Percentiles rank a stretch among this genome's conserved stretches.
Evolutionary conservation across 768 basidiomycete species (phyloP).

Genomic region (Leccinum imitatum): DNA sequence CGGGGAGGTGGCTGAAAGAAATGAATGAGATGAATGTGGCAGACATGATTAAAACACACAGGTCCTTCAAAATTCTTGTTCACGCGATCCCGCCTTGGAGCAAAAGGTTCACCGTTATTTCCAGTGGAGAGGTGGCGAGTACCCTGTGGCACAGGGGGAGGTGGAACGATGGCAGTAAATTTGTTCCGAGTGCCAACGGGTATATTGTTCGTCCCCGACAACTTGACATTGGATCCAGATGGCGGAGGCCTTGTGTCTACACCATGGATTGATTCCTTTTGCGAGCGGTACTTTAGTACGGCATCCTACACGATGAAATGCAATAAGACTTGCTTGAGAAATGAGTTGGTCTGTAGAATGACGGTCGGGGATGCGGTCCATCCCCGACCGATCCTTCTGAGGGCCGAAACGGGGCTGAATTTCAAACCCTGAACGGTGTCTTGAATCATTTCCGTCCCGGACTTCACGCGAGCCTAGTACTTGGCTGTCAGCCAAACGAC

Average conservation of each 20-base stretch:
- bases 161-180: slow-evolving; percentile 13
- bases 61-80: slow-evolving; percentile 24
- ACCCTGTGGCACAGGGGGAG: background rate
- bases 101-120: slow-evolving; percentile 23
- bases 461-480: slow-evolving; percentile 19
- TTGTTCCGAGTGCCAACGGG: slow-evolving; percentile 32
- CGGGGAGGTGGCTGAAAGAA: slow-evolving; percentile 20
- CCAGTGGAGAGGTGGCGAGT: slow-evolving; percentile 11
- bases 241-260: slow-evolving; percentile 14
- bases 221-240: slow-evolving; percentile 21
- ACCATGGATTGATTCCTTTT: slow-evolving; percentile 24
- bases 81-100: slow-evolving; percentile 15
- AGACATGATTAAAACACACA: slow-evolving; percentile 6
- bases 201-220: slow-evolving; percentile 35
- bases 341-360: slow-evolving; percentile 15
- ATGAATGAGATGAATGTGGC: slow-evolving; percentile 7
- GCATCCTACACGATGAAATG: background rate
- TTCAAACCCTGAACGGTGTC: slow-evolving; percentile 20
- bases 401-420: slow-evolving; percentile 14
- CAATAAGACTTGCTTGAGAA: slow-evolving; percentile 18
- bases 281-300: background rate
- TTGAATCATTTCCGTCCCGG: slow-evolving; percentile 18
- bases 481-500: background rate
- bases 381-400: slow-evolving; percentile 17
- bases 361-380: slow-evolving; percentile 15